Evolutionary conservation across 2,329 filamentous ascomycete species (phyloP), one percentile per base, ranked within the genome.

Genomic region (Plectosphaerella cucumerina): DNA sequence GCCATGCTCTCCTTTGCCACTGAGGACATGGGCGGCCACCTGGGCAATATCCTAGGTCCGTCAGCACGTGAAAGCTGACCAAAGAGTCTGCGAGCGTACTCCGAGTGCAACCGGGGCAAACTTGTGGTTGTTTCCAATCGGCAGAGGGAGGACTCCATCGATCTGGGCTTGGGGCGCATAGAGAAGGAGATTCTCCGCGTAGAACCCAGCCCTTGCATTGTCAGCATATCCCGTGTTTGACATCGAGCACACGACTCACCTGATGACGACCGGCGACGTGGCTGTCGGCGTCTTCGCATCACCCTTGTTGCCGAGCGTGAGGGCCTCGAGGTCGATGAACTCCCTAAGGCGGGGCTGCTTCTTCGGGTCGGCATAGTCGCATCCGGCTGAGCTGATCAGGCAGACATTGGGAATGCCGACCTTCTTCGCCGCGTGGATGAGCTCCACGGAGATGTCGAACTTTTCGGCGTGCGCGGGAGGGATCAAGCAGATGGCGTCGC

Each of bases 141-240:
- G 76, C 10, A 78, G 56, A 1, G 74, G 74, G 14, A 79, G 59
- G 2, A 68, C 53, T 1, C 71, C 72, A 35, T 76, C 70, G 21
- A 69, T 61, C 50, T 74, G 64, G 9, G 71, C 73, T 55, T 78
- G 72, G 1, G 67, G 67, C 3, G 71, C 64, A 55, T 78, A 77
- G 2, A 72, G 57, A 2, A 79, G 65, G n/a, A 78, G 60, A 49
- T 78, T 79, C 60, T 78, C 75, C 3, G 74, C 73, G 53, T 78
- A 78, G 56, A 78, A 77, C 3, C 75, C 74, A 15, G 74, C 72
- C 5, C 73, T 75, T 22, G 3, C 18, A 20, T 18, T n/a, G 12
- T 12, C n/a, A 43, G 11, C 8, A 4, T 6, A 3, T 3, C 15
- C 15, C 26, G 11, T n/a, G 12, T 6, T 37, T 17, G 12, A 8